phyloP scores from a whole-genome alignment of 306 rosid species.

The Ammopiptanthus mongolicus region DNA sequence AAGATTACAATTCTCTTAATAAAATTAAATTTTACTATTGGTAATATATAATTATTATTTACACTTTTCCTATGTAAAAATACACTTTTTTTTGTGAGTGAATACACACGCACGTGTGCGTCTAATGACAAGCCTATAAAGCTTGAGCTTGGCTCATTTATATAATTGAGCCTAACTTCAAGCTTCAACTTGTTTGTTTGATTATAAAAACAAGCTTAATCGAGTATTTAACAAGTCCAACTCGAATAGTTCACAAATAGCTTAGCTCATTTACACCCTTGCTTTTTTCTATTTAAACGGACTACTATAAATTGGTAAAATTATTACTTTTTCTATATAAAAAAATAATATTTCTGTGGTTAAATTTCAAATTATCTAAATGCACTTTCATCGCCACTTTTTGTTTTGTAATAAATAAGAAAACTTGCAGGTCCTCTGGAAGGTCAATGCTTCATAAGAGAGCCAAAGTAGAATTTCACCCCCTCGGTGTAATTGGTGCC shows the following conservation, averaged over 20 bases:
- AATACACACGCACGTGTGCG: no score
- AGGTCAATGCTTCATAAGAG: constrained; percentile 81
- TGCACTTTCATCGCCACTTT: constrained; percentile 10
- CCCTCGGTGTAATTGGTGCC: constrained; percentile 92
- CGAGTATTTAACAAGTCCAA: background rate
- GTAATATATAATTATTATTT: no score
- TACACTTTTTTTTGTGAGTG: no score
- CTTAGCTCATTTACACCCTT: background rate
- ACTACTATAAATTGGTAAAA: background rate
- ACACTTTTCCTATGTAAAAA: no score
- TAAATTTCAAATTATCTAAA: background rate
- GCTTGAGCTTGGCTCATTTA: background rate
- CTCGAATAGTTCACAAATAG: no score
- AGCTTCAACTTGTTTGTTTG: background rate
- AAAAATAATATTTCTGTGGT: background rate
- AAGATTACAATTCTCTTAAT: no score
- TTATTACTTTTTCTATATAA: background rate
- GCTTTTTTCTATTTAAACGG: constrained; percentile 14
- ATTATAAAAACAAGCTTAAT: no score
- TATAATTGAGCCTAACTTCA: background rate
- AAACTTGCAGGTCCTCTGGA: constrained; percentile 62
- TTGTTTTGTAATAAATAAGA: constrained; percentile 2
- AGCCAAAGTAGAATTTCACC: constrained; percentile 81
- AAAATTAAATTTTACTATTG: no score
- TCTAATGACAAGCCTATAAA: no score